Conservation (phyloP, 306 rosid genomes). For the Vigna angularis region DNA sequence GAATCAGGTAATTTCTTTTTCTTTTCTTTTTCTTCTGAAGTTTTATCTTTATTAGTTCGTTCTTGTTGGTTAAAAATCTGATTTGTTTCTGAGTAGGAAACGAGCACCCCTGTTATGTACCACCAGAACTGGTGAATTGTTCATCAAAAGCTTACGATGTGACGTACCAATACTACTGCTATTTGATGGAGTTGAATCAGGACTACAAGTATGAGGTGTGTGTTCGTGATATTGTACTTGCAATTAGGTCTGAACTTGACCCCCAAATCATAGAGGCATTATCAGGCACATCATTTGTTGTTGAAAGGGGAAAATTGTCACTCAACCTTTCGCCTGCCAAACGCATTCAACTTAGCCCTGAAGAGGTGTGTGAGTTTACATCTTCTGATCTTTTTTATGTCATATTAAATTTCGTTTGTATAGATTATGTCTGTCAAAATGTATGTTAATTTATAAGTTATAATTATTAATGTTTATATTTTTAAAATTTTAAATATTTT, state of each 20-base stretch:
- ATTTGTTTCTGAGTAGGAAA: conserved; percentile 44
- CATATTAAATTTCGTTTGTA: no score
- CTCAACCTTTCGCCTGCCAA: conserved; percentile 50
- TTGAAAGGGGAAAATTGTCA: conserved; percentile 51
- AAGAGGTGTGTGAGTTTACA: conserved; percentile 49
- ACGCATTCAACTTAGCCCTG: conserved; percentile 42
- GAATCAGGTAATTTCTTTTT: conserved; percentile 19
- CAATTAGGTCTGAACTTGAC: conserved; percentile 56
- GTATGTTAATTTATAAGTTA: no score
- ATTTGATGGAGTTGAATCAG: conserved; percentile 65
- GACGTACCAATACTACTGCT: conserved; percentile 52
- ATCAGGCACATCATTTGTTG: conserved; percentile 51
- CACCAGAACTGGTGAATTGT: conserved; percentile 56
- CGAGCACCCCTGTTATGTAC: conserved; percentile 58
- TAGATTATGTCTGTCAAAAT: no score
- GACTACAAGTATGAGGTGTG: conserved; percentile 44
- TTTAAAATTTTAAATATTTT: no score
- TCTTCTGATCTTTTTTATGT: background rate
- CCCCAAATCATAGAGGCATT: conserved; percentile 45
- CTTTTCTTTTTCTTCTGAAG: no score
- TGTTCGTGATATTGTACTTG: conserved; percentile 58
- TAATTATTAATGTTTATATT: no score
- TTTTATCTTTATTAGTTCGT: background rate
- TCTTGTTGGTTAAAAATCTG: background rate
- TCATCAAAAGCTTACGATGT: conserved; percentile 32